Evolutionary conservation across 495 filamentous ascomycete species (phyloP).

Genomic region (Trichocladium antarcticum): DNA sequence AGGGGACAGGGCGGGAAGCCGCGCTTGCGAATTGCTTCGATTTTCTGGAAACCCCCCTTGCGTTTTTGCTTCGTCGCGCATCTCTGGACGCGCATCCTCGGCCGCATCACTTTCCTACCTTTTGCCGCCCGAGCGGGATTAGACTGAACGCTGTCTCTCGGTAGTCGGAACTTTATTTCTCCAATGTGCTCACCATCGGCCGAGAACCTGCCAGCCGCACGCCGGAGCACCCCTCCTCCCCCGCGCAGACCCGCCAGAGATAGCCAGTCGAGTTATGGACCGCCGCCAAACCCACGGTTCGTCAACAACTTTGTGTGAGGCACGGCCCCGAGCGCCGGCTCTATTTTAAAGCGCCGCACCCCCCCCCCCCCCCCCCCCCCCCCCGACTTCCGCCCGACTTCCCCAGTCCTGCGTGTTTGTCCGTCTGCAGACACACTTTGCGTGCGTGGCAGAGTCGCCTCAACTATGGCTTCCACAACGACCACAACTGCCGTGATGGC

Average conservation of each 20-base stretch:
- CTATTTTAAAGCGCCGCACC: not conserved
- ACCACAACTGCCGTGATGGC: not conserved
- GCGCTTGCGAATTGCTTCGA: conserved; percentile 13
- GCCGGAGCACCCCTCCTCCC: conserved; percentile 21
- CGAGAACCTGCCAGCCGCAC: conserved; percentile 16
- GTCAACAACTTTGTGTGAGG: conserved; percentile 19
- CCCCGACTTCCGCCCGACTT: no score
- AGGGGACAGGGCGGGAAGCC: not conserved
- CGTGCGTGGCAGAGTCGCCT: not conserved
- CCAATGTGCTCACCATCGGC: conserved; percentile 25
- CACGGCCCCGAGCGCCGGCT: conserved; percentile 8
- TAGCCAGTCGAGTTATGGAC: conserved; percentile 24
- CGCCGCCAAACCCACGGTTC: conserved; percentile 14
- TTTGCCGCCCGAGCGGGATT: not conserved
- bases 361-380: no score
- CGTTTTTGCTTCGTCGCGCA: conserved; percentile 4
- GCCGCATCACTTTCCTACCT: not conserved
- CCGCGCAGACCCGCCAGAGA: conserved; percentile 13
- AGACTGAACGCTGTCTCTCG: not conserved
- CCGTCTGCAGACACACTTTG: not conserved
- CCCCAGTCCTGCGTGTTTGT: not conserved
- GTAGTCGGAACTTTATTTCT: not conserved
- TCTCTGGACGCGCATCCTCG: conserved; percentile 1
- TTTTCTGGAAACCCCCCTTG: conserved; percentile 3
- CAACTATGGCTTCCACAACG: conserved; percentile 13